phyloP scores from a whole-genome alignment of 148 eudicot genomes.

The Bassia scoparia region DNA sequence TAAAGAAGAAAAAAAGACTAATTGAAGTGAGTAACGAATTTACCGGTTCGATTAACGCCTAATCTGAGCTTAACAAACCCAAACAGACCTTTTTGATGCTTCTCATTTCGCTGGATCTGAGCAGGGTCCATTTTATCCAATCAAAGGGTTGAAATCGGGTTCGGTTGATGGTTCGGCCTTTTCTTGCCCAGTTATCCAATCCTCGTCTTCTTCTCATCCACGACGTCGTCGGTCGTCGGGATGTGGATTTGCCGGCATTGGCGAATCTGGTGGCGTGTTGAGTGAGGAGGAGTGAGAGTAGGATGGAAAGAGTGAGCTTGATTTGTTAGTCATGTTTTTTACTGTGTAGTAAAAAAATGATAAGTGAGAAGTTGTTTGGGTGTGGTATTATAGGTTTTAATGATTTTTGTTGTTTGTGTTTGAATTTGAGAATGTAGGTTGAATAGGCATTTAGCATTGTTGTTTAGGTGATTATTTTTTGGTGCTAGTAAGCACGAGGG shows the following conservation, averaged over 20 bases:
- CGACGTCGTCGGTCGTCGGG: slow-evolving; percentile 81
- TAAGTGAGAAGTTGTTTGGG: too few species aligned
- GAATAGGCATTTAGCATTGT: too few species aligned
- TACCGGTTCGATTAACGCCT: slow-evolving; percentile 59
- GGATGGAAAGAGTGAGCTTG: slow-evolving; percentile 7
- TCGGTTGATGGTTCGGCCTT: slow-evolving; percentile 28
- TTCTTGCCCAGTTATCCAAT: slow-evolving; percentile 78
- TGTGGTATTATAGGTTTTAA: slow-evolving; percentile 1
- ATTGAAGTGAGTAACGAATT: background rate
- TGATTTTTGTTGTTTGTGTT: background rate
- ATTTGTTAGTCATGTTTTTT: slow-evolving; percentile 27
- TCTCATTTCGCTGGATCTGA: slow-evolving; percentile 59
- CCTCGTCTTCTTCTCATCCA: slow-evolving; percentile 92
- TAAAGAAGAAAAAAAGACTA: background rate
- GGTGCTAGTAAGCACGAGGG: too few species aligned
- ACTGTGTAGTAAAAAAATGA: too few species aligned
- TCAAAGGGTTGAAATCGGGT: slow-evolving; percentile 55
- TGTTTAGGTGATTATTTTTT: too few species aligned
- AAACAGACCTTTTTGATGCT: slow-evolving; percentile 58
- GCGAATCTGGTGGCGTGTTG: slow-evolving; percentile 23
- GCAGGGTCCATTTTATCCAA: slow-evolving; percentile 41
- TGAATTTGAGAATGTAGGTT: too few species aligned
- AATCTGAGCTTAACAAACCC: slow-evolving; percentile 83
- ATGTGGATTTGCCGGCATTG: slow-evolving; percentile 62
- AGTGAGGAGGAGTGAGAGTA: slow-evolving; percentile 37